Base-by-base conservation (phyloP, 306 rosid genomes). In the Prunus fruticosa region DNA sequence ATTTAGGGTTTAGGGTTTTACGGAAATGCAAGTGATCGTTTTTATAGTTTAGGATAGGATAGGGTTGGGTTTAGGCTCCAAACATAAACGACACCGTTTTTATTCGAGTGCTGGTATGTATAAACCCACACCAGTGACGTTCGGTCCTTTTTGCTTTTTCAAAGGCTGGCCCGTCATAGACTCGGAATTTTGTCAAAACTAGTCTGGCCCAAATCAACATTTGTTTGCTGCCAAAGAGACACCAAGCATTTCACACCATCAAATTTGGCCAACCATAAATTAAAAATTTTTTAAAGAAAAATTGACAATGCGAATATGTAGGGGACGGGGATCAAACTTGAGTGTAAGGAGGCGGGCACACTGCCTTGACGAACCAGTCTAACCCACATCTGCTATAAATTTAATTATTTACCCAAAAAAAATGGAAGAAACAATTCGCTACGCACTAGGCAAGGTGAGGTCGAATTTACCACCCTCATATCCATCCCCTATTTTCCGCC, bases 1-100 rank as follows among this genome's bases (percentile, higher is more conserved):
- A 58, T 25, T 38, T 16, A 58, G 68, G 77, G 68, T 73, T 73
- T 60, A 45, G 77, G 51, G 57, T 72, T 72, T 73, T 10, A 2
- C 38, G 45, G 45, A 60, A 12, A 32, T 1, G 22, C 2, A 2
- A 25, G 77, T 18, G 43, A 34, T 23, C 23, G 12, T 5, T 0
- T 20, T 27, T 73, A 43, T 43, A 73, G 41, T 6, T 15, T 25
- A 6, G 11, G 27, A 11, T 1, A 38, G 45, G 46, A 43, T 41
- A 61, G 77, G 68, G 77, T 27, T 25, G 77, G 57, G 77, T 27
- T 25, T 23, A 41, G 27, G 67, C 20, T 52, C 9, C 22, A 34
- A n/a, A 2, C 8, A 15, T 2, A 4, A 64, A 66, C 71, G 71
- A 66, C 71, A 66, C 14, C 67, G 67, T 30, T 63, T 28, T 2